Evolutionary conservation across 441 rosid genomes (phyloP), one percentile per base, ranked within the genome.

Genomic region (Sinapis alba): DNA sequence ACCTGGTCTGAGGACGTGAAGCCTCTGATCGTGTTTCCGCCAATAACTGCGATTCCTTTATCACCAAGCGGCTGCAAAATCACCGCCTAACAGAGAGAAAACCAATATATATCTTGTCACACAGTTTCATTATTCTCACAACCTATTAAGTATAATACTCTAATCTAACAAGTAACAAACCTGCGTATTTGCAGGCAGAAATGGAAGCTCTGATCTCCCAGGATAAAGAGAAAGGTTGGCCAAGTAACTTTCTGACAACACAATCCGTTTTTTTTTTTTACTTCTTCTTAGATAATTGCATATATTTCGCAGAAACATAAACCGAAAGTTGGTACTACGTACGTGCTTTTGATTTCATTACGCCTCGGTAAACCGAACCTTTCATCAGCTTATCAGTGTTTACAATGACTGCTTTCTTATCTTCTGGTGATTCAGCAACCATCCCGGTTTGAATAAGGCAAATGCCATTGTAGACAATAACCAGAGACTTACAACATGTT

Each of bases 1-100:
- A 92, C 97, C 97, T 94, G 99, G 77, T 94, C 99, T 58, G 94
- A 84, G 72, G 84, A 67, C 7, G 97, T 86, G 82, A 90, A 91
- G 56, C 96, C 99, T 83, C 93, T 89, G 68, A 92, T 80, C 5
- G 89, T 92, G 84, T 94, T 88, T 72, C 97, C 97, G 2, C 97
- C 97, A 69, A 94, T 87, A 45, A 92, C 28, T 7, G 81, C 85
- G 54, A 90, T 57, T 73, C 99, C 94, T 76, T 75, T 85, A 69
- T 88, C 94, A 53, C 94, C 93, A 69, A 92, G 85, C 47, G 97
- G 96, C 84, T 92, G 97, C 85, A 94, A 82, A 81, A 92, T 89
- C 80, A 92, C 97, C 43, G 94, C 97, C 97, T 92, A 70, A 6
- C 12, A 62, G 68, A 79, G 68, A 47, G 68, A 54, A 27, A 80